Conservation (phyloP, 257 asterid genomes). For the Petunia secreta region DNA sequence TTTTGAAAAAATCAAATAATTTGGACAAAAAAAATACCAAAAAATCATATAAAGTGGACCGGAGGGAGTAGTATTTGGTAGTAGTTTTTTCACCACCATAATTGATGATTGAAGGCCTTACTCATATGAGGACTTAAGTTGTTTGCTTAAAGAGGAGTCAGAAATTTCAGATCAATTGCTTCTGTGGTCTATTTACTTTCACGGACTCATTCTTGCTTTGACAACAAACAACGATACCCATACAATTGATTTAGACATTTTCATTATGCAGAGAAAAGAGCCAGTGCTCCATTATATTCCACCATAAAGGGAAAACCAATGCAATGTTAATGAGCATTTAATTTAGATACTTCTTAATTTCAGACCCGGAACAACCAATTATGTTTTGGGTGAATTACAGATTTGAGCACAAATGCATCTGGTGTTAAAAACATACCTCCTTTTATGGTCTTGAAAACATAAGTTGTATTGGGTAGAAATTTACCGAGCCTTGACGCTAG, state of each 20-base stretch:
- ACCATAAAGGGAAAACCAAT: not conserved
- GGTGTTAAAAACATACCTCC: fast-evolving
- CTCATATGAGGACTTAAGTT: not conserved
- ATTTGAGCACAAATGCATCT: too few species aligned
- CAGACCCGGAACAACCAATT: too few species aligned
- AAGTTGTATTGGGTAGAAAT: too few species aligned
- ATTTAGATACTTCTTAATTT: too few species aligned
- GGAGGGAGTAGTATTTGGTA: too few species aligned
- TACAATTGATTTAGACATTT: slow-evolving; percentile 15
- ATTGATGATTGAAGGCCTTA: not conserved
- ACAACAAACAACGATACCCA: not conserved
- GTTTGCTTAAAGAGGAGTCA: not conserved
- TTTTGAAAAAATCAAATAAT: too few species aligned
- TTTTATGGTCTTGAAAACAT: too few species aligned
- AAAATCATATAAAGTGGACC: too few species aligned
- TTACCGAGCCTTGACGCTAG: too few species aligned
- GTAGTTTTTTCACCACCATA: not conserved
- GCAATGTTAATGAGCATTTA: not conserved
- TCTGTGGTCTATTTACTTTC: slow-evolving; percentile 15
- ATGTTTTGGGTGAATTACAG: too few species aligned
- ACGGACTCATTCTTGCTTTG: not conserved
- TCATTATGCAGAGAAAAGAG: not conserved
- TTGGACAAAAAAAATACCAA: too few species aligned
- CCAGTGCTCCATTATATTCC: not conserved
- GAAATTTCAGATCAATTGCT: not conserved